Conservation (phyloP, 495 filamentous ascomycete genomes). For the Talaromyces nanjingensis region DNA sequence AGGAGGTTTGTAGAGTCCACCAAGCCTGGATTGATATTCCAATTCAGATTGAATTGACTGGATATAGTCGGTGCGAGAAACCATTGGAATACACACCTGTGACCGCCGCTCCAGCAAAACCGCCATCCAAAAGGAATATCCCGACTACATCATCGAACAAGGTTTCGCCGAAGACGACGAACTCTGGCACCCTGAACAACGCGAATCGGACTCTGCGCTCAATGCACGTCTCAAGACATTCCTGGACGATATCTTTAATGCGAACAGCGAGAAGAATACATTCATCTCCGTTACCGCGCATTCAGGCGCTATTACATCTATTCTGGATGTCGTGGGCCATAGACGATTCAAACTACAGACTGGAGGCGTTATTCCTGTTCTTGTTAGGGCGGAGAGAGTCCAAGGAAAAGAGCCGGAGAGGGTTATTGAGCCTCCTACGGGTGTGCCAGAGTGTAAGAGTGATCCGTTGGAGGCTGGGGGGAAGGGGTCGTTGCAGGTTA, state of each 20-base stretch:
- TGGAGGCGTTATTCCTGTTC: constrained; percentile 63
- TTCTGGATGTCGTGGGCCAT: constrained; percentile 57
- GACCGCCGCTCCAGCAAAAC: constrained; percentile 59
- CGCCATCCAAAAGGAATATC: constrained; percentile 51
- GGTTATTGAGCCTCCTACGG: constrained; percentile 27
- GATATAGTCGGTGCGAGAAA: constrained; percentile 54
- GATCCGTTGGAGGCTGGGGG: constrained; percentile 1
- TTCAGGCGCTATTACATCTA: constrained; percentile 57
- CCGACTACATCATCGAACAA: constrained; percentile 53
- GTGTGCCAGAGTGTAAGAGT: constrained; percentile 15
- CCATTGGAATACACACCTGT: constrained; percentile 72
- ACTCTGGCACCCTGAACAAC: constrained; percentile 46
- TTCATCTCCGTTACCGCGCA: constrained; percentile 68
- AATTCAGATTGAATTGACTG: too few species aligned
- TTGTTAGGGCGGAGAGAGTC: constrained; percentile 49
- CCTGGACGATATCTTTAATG: constrained; percentile 61
- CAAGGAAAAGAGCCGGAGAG: constrained; percentile 22
- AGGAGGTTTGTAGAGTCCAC: constrained; percentile 39
- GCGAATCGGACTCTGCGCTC: constrained; percentile 51
- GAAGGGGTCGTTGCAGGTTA: not conserved
- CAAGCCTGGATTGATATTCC: too few species aligned
- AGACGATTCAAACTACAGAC: constrained; percentile 58
- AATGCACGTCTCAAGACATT: constrained; percentile 46
- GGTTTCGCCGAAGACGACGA: constrained; percentile 58
- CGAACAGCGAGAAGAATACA: not conserved